phyloP scores from a whole-genome alignment of 192 early-diverging fungal genomes.

The Umbelopsis sp. region DNA sequence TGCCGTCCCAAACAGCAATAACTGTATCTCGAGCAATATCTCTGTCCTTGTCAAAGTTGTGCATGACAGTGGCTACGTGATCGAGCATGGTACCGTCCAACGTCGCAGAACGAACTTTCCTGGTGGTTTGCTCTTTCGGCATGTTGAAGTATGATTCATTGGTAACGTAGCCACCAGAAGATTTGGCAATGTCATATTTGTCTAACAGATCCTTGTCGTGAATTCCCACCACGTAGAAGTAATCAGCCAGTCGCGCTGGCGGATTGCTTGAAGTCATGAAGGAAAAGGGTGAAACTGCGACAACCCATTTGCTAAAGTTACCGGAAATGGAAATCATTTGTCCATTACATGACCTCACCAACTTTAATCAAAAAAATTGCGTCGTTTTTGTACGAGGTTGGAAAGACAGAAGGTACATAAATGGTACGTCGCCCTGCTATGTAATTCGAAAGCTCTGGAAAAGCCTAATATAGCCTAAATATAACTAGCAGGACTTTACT shows the following conservation, averaged over 20 bases:
- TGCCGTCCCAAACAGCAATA: conserved; percentile 29
- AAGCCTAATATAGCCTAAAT: too few relatives aligned
- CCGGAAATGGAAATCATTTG: conserved; percentile 19
- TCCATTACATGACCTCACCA: conserved; percentile 19
- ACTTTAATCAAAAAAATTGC: neutral
- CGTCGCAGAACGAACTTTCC: neutral
- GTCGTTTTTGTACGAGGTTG: neutral
- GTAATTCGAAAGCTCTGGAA: too few relatives aligned
- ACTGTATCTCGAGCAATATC: conserved; percentile 37
- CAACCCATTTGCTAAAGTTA: neutral
- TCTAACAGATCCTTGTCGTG: conserved; percentile 29
- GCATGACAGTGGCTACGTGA: conserved; percentile 38
- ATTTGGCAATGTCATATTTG: conserved; percentile 26
- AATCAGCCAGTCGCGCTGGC: conserved; percentile 32
- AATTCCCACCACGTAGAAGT: conserved; percentile 39
- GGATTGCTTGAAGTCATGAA: neutral
- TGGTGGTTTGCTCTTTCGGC: neutral
- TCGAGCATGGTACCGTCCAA: conserved; percentile 27
- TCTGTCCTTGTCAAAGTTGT: conserved; percentile 40
- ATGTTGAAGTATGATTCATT: conserved; percentile 20
- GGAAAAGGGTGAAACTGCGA: neutral
- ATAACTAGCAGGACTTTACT: too few relatives aligned
- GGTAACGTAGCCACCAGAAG: neutral
- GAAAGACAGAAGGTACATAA: neutral
- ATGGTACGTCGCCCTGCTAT: too few relatives aligned